Conservation (phyloP, 768 basidiomycete species). For the Serendipita sp. region DNA sequence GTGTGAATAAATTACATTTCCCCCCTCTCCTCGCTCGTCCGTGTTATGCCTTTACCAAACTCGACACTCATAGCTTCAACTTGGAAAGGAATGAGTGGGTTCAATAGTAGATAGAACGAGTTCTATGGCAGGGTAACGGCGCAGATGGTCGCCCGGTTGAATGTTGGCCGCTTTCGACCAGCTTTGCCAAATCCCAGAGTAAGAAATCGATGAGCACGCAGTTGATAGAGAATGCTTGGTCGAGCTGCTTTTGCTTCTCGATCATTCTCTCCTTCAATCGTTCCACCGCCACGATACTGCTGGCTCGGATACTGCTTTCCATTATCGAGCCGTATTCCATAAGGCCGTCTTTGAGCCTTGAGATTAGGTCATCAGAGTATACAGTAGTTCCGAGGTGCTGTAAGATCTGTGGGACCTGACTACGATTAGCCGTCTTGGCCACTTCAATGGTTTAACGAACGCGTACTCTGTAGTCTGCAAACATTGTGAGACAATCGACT, state of each 20-base stretch:
- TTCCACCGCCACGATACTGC: constrained; percentile 70
- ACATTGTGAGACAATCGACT: constrained; percentile 74
- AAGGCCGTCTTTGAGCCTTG: constrained; percentile 30
- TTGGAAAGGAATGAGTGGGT: constrained; percentile 10
- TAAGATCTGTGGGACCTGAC: constrained; percentile 73
- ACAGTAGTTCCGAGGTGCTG: constrained; percentile 65
- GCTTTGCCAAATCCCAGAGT: constrained; percentile 56
- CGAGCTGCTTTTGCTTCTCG: neutral
- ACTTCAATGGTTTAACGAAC: neutral
- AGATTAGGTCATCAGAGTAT: constrained; percentile 49
- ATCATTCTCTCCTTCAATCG: constrained; percentile 27
- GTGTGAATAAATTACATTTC: no score
- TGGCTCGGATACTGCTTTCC: constrained; percentile 66
- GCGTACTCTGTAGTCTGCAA: constrained; percentile 57
- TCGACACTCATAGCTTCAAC: no score
- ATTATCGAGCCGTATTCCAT: constrained; percentile 45
- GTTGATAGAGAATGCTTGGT: constrained; percentile 27
- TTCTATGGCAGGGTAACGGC: neutral
- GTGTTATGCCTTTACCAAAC: no score
- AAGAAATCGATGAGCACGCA: constrained; percentile 85
- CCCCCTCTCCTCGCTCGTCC: no score
- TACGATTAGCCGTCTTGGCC: neutral
- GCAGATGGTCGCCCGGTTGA: constrained; percentile 5
- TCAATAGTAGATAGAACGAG: neutral
- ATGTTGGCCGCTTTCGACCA: neutral